phyloP scores from a whole-genome alignment of 2,329 filamentous ascomycete species.

The Beauveria medogensis region DNA sequence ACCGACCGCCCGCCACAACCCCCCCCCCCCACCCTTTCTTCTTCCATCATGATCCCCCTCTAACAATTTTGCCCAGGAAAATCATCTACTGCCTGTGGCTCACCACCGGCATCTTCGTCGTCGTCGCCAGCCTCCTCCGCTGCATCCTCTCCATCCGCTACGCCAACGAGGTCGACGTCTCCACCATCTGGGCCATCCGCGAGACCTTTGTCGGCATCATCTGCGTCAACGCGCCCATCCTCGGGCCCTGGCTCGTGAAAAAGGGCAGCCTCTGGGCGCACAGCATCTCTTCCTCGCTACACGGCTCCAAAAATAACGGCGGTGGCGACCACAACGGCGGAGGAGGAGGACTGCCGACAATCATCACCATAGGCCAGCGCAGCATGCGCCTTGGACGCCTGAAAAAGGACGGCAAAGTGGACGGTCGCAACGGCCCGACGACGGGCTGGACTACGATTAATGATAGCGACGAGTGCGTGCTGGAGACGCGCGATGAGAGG shows the following conservation, averaged over 20 bases:
- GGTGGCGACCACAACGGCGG: slow-evolving; percentile 5
- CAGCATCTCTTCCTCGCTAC: slow-evolving; percentile 10
- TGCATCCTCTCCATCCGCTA: slow-evolving; percentile 17
- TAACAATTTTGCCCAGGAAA: slow-evolving; percentile 14
- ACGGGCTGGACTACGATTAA: slow-evolving; percentile 18
- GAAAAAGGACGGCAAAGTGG: slow-evolving; percentile 12
- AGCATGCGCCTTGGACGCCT: slow-evolving; percentile 14
- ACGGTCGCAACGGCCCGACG: not conserved
- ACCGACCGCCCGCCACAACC: not conserved
- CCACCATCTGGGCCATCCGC: slow-evolving; percentile 20
- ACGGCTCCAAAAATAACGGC: not conserved
- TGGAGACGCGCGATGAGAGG: slow-evolving; percentile 3
- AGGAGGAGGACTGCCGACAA: slow-evolving; percentile 7
- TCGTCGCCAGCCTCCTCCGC: slow-evolving; percentile 18
- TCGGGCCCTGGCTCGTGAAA: slow-evolving; percentile 19
- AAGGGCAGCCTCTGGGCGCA: slow-evolving; percentile 13
- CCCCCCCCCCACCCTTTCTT: not conserved
- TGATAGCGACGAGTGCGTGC: slow-evolving; percentile 16
- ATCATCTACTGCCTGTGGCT: slow-evolving; percentile 18
- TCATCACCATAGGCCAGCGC: slow-evolving; percentile 17
- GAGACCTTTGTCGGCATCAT: slow-evolving; percentile 20
- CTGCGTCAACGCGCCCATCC: slow-evolving; percentile 17
- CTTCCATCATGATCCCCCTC: not conserved
- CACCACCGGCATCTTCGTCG: slow-evolving; percentile 18
- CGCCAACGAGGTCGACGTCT: slow-evolving; percentile 16